These are phyloP conservation scores for Solanum ossicruentum DNA, from an alignment of 257 asterid genomes.

Conservation along the genomic window DNA sequence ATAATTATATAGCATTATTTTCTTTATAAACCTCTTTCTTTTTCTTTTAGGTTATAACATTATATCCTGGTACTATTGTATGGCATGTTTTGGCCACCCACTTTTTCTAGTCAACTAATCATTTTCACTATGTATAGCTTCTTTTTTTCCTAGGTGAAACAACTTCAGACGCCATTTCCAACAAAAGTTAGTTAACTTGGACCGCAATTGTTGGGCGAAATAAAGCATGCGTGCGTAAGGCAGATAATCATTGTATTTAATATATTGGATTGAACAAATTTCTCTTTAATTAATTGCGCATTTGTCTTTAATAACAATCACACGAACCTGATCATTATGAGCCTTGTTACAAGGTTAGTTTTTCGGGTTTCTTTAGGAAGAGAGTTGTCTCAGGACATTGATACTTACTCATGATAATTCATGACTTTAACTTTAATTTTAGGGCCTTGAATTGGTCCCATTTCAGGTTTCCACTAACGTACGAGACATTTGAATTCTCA, in stretches of 20 bases:
- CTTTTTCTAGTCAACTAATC: neutral
- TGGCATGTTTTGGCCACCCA: slow-evolving; percentile 1
- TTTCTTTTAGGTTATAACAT: neutral
- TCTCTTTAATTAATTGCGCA: neutral
- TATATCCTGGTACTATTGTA: neutral
- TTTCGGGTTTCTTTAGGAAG: neutral
- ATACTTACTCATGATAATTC: neutral
- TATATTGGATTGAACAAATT: neutral
- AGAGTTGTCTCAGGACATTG: neutral
- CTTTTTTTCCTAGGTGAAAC: neutral
- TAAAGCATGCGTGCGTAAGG: neutral
- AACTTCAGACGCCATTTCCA: neutral
- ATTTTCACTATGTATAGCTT: neutral
- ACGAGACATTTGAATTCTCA: neutral
- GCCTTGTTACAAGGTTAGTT: neutral
- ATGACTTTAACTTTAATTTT: neutral
- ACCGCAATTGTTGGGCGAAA: neutral
- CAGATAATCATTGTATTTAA: neutral
- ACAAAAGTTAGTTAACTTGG: neutral
- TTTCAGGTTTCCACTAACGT: neutral
- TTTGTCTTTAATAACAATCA: too few species aligned
- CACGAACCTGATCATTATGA: neutral
- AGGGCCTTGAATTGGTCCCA: neutral
- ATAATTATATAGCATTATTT: neutral
- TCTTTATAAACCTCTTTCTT: neutral